Evolutionary conservation across 805 yeast species (phyloP).

Genomic region (Komagataella phaffii): DNA sequence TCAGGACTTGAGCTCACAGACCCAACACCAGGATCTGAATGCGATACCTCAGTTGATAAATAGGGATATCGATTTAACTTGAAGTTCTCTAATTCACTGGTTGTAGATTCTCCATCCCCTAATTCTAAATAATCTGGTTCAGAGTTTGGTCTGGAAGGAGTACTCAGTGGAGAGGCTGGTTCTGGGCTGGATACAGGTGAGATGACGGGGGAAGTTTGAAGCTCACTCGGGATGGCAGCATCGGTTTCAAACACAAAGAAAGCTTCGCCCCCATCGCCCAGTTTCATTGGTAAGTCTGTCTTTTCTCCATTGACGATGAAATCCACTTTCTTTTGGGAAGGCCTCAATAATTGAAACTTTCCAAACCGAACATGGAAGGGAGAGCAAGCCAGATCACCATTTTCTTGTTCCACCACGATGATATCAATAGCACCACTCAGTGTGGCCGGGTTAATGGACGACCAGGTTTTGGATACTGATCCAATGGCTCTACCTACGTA

Average conservation of each 20-base stretch:
- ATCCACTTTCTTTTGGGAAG: slow-evolving; percentile 90
- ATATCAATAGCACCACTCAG: slow-evolving; percentile 95
- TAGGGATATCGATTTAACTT: not conserved
- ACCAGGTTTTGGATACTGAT: slow-evolving; percentile 94
- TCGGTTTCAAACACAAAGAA: slow-evolving; percentile 89
- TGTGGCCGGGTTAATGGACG: slow-evolving; percentile 92
- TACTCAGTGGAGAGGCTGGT: slow-evolving; percentile 14
- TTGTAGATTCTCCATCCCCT: slow-evolving; percentile 14
- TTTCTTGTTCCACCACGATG: slow-evolving; percentile 82
- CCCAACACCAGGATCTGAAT: slow-evolving; percentile 6
- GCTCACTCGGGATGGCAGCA: slow-evolving; percentile 56
- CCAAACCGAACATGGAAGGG: slow-evolving; percentile 98
- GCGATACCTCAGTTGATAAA: slow-evolving; percentile 3
- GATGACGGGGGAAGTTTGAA: slow-evolving; percentile 78
- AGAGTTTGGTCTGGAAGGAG: slow-evolving; percentile 7
- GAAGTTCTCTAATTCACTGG: not conserved
- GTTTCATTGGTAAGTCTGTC: slow-evolving; percentile 84
- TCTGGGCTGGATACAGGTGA: slow-evolving; percentile 56
- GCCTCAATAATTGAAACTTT: slow-evolving; percentile 81
- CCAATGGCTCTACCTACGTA: slow-evolving; percentile 94
- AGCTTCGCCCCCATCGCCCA: slow-evolving; percentile 97
- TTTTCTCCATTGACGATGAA: slow-evolving; percentile 72
- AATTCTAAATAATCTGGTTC: slow-evolving; percentile 42
- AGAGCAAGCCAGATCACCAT: slow-evolving; percentile 63
- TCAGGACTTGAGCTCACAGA: slow-evolving; percentile 2